Evolutionary conservation across 2,329 filamentous ascomycete genomes (phyloP).

Genomic region (Ascochyta clinopodiicola): DNA sequence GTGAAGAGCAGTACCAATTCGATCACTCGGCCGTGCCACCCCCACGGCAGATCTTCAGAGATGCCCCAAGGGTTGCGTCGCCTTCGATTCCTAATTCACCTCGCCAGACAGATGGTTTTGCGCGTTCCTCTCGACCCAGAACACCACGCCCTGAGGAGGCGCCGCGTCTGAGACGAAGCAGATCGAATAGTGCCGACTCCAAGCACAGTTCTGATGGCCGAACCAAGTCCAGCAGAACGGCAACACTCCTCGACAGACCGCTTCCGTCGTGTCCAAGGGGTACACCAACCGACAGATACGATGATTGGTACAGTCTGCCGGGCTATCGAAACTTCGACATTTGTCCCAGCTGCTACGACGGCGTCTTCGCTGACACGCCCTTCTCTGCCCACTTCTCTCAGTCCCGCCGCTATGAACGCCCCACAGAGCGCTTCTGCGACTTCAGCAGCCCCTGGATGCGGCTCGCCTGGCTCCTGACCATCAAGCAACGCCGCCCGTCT

Average conservation of each 20-base stretch:
- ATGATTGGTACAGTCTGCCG: conserved; percentile 83
- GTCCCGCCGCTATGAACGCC: conserved; percentile 63
- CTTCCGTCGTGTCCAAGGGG: conserved; percentile 71
- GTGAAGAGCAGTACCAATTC: conserved; percentile 52
- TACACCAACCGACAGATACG: conserved; percentile 65
- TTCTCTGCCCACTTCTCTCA: conserved; percentile 72
- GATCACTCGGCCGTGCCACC: conserved; percentile 35
- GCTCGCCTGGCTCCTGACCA: conserved; percentile 80
- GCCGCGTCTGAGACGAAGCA: conserved; percentile 24
- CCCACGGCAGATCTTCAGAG: conserved; percentile 31
- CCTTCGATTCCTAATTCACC: conserved; percentile 32
- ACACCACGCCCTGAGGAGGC: conserved; percentile 29
- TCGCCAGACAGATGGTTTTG: conserved; percentile 23
- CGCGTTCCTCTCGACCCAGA: conserved; percentile 18
- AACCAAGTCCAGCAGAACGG: conserved; percentile 22
- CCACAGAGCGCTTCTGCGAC: conserved; percentile 72
- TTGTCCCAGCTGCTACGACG: conserved; percentile 79
- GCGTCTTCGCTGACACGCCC: conserved; percentile 70
- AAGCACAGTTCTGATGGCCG: conserved; percentile 33
- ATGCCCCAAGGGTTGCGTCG: conserved; percentile 29
- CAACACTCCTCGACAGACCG: conserved; percentile 29
- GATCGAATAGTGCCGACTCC: conserved; percentile 38
- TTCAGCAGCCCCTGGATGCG: conserved; percentile 84
- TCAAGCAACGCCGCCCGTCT: conserved; percentile 71
- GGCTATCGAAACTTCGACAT: conserved; percentile 76